Base-by-base conservation (phyloP, 345 rosid genomes). In the Salix viminalis region DNA sequence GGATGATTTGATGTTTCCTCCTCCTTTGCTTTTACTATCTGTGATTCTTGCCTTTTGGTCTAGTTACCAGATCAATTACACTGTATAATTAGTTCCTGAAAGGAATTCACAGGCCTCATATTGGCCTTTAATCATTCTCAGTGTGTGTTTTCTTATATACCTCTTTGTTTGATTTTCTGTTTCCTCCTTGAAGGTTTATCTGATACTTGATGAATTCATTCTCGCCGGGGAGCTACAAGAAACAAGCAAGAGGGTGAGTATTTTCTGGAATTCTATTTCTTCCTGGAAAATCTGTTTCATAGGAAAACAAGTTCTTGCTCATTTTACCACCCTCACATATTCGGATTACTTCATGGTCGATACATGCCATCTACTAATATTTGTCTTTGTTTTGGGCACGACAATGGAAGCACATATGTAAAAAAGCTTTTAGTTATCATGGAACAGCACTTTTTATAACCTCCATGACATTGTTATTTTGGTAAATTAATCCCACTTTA, bases 181-280 rank as follows among this genome's bases (percentile, higher is more conserved):
- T 71, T 10, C 60, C 21, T 23, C 61, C 30, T 32, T 58, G 39
- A 77, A 92, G 97, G 99, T 95, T 24, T 95, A 95, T 86, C 84
- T 95, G 83, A 91, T 95, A 75, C 98, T 95, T n/a, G 99, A 93
- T 67, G 98, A 95, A 78, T 95, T 95, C 88, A 95, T 95, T 84
- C 98, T 95, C 78, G 99, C 96, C 24, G 99, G 99, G n/a, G 99
- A 95, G 83, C 96, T 95, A 28, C 99, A 95, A 89, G 99, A 95
- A 89, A 96, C 99, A 78, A 96, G 99, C 93, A 96, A 94, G 85
- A 91, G 87, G 94, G 98, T 94, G 77, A 69, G 30, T 69, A 13
- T 44, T 42, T 73, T 54, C 37, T 14, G 23, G 37, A 28, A 30
- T 39, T 23, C 1, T 68, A 48, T 34, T 52, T 54, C 36, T 52